Evolutionary conservation across 2,329 filamentous ascomycete genomes (phyloP).

Genomic region (Anthostomella pinea): DNA sequence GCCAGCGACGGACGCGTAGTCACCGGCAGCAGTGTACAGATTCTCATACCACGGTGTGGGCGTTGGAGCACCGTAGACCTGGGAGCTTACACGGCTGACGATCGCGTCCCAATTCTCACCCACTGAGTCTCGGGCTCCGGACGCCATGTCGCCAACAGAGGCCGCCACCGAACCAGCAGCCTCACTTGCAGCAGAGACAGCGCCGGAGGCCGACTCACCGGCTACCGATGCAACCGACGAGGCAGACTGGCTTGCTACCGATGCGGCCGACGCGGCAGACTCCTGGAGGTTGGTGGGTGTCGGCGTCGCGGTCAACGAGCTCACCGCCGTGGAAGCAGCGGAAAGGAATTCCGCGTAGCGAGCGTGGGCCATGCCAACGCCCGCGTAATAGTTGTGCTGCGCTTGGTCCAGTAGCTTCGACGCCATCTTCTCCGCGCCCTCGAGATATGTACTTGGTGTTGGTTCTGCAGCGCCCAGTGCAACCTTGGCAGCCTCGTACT

Average conservation of each 20-base stretch:
- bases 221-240: slow-evolving; percentile 46
- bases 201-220: too few relatives aligned
- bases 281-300: slow-evolving; percentile 55
- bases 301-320: slow-evolving; percentile 55
- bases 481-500: slow-evolving; percentile 66
- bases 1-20: slow-evolving; percentile 24
- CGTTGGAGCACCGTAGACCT: slow-evolving; percentile 66
- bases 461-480: slow-evolving; percentile 62
- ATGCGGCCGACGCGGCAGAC: slow-evolving; percentile 44
- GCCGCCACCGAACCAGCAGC: too few relatives aligned
- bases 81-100: slow-evolving; percentile 63
- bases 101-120: slow-evolving; percentile 59
- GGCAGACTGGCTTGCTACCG: slow-evolving; percentile 46
- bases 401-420: slow-evolving; percentile 62
- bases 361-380: slow-evolving; percentile 73
- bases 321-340: slow-evolving; percentile 68
- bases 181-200: too few relatives aligned
- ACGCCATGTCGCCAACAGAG: slow-evolving; percentile 44
- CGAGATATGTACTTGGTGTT: slow-evolving; percentile 48
- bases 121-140: slow-evolving; percentile 38
- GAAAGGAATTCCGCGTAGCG: slow-evolving; percentile 73
- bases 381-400: slow-evolving; percentile 70
- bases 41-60: slow-evolving; percentile 56
- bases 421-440: slow-evolving; percentile 38
- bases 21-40: slow-evolving; percentile 44